Evolutionary conservation across 768 basidiomycete genomes (phyloP), one percentile per base, ranked within the genome.

Genomic region (Russula abietina): DNA sequence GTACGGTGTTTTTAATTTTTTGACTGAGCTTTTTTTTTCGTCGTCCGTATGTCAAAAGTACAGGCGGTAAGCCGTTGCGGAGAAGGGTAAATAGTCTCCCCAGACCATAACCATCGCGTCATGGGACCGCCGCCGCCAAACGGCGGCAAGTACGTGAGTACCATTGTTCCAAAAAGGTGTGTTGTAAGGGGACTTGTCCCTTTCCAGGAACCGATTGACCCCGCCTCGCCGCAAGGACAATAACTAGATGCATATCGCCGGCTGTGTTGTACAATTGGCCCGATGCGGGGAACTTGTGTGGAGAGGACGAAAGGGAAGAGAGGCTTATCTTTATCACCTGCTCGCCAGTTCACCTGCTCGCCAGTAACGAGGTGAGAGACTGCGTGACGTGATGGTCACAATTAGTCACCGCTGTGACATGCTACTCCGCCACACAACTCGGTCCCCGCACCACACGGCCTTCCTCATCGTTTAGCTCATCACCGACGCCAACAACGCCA

Each of bases 1-100:
- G 9, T 43, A 26, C 17, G 19, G 45, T 22, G 45, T 46, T n/a
- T 49, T 17, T 22, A 2, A 12, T 39, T 55, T 39, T 55, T 55
- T 30, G 12, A 41, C 48, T n/a, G 39, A 24, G 11, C 39, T 38
- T 4, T 43, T 43, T 48, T 38, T 4, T 43, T 43, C 16, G 17
- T 32, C 3, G 33, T 16, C 30, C 28, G 33, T 33, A 54, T 55
- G 36, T 41, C 57, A 45, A n/a, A 55, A 53, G 26, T 54, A 24
- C 58, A 59, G 63, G 62, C 63, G 63, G 63, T 64, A 64, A 64
- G 63, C 49, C 63, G 54, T 58, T 59, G 63, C 63, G 63, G 46
- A 55, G 58, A 64, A 64, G 62, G n/a, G 51, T 22, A 54, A 26
- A 51, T 24, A 49, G 39, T n/a, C 45, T 32, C 24, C 19, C 57